A percentile compares a stretch with the other conserved stretches of the same genome.
These are phyloP conservation scores for Capillidium rhysosporum DNA, from an alignment of 371 early-diverging fungal species.

Conservation along the genomic window DNA sequence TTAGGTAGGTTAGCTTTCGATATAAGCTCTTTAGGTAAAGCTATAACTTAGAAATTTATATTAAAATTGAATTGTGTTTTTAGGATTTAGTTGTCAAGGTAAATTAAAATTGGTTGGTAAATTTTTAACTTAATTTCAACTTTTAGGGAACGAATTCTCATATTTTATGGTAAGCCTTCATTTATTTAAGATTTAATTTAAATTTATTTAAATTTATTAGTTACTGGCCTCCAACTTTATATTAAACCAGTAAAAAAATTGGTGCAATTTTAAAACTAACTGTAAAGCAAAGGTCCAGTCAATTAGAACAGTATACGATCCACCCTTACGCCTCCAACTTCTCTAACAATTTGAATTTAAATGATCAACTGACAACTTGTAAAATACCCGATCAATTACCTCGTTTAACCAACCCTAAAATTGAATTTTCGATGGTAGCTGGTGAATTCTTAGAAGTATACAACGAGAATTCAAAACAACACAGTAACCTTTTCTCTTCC, in stretches of 20 bases:
- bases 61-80: neutral
- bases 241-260: slow-evolving; percentile 35
- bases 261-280: neutral
- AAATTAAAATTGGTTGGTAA: slow-evolving; percentile 2
- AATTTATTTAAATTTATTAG: slow-evolving; percentile 12
- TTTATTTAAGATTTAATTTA: neutral
- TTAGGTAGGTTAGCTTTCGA: slow-evolving; percentile 75
- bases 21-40: slow-evolving; percentile 40
- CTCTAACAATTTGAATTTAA: slow-evolving; percentile 42
- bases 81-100: slow-evolving; percentile 67
- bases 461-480: slow-evolving; percentile 20
- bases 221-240: slow-evolving; percentile 72
- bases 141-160: slow-evolving; percentile 51
- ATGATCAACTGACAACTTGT: slow-evolving; percentile 40
- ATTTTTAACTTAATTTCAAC: neutral
- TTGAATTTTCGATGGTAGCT: slow-evolving; percentile 86
- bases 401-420: slow-evolving; percentile 31
- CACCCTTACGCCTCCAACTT: slow-evolving; percentile 82
- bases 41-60: neutral
- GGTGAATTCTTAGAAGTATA: slow-evolving; percentile 92
- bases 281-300: neutral
- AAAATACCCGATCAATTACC: slow-evolving; percentile 68
- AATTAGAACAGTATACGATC: slow-evolving; percentile 31
- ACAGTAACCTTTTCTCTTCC: slow-evolving; percentile 13
- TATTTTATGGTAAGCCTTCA: slow-evolving; percentile 36